phyloP scores from a whole-genome alignment of 208 protist species.

The Crithidia sp. region DNA sequence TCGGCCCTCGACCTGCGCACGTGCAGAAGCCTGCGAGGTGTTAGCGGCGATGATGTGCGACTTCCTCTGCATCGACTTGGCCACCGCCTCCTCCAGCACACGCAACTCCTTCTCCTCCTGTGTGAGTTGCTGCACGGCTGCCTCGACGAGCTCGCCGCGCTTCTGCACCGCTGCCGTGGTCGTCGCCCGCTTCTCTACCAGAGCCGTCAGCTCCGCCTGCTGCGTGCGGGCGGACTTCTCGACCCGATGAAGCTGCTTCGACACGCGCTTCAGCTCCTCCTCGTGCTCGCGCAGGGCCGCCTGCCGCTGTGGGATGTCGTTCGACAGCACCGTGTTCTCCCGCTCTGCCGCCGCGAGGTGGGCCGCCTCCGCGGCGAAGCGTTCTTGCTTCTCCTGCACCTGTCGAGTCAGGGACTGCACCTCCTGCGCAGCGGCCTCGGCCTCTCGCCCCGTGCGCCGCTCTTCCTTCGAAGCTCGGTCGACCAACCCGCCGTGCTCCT shows the following conservation, averaged over 20 bases:
- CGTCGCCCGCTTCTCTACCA: constrained; percentile 54
- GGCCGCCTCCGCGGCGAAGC: constrained; percentile 74
- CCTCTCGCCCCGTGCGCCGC: constrained; percentile 36
- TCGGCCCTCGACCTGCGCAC: constrained; percentile 63
- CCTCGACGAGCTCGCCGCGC: constrained; percentile 57
- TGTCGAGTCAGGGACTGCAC: constrained; percentile 44
- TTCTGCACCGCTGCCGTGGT: constrained; percentile 59
- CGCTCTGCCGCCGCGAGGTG: constrained; percentile 80
- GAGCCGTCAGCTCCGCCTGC: constrained; percentile 56
- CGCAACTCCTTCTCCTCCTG: constrained; percentile 75
- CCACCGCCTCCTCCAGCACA: constrained; percentile 57
- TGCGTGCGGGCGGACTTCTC: constrained; percentile 59
- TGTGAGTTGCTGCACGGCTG: constrained; percentile 56
- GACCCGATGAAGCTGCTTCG: constrained; percentile 36
- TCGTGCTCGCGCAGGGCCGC: constrained; percentile 78
- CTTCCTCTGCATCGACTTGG: constrained; percentile 72
- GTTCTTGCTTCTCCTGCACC: constrained; percentile 76
- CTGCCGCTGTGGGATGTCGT: constrained; percentile 86
- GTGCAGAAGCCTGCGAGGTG: constrained; percentile 57
- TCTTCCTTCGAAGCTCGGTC: constrained; percentile 58
- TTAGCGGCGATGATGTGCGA: constrained; percentile 70
- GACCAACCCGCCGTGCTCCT: constrained; percentile 40
- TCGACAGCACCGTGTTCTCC: constrained; percentile 82
- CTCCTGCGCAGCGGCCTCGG: constrained; percentile 44
- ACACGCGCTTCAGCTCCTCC: constrained; percentile 58